Evolutionary conservation across 495 filamentous ascomycete genomes (phyloP), one percentile per base, ranked within the genome.

Genomic region (Penicillium mononematosum): DNA sequence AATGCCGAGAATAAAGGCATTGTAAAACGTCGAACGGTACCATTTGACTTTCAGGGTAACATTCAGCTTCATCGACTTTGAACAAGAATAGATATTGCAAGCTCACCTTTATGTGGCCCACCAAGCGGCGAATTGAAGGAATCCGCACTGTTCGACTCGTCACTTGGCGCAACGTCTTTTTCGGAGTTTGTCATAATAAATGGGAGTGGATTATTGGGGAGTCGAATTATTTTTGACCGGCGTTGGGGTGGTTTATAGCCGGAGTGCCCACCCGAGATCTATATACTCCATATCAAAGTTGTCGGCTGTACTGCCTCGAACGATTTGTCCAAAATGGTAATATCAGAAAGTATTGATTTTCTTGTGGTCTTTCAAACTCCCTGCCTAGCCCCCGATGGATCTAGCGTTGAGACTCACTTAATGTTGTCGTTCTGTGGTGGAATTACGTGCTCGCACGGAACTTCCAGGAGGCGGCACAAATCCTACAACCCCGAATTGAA

Each of bases 1-100:
- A 17, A 86, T 56, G 1, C 85, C 86, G 9, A 87, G 75, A 24
- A 89, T 78, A 16, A 83, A 75, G 32, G 83, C 81, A 74, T 86
- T 85, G 69, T 79, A 86, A 53, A 84, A 82, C 3, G 83, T 83
- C 16, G 81, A 82, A 31, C 81, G 80, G 68, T 85, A 82, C 83
- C 83, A 88, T 77, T 80, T 81, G n/a, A 83, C 82, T 83, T 19
- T n/a, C 16, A 5, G 12, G 27, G 14, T 17, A 24, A 32, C 12
- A 1, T 20, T 63, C 17, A 59, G 46, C 9, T 10, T 25, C 14
- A 2, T 22, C 3, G 3, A 19, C 5, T 34, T 31, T 16, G 6
- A 12, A 12, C 16, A 27, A 29, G 0, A 8, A 17, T 3, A n/a
- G 7, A 4, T 19, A 9, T 50, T 44, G 0, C 24, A 27, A 27